A percentile compares a stretch with the other conserved stretches of the same genome.
Conservation (phyloP, 495 filamentous ascomycete genomes). For the Daldinia decipiens region DNA sequence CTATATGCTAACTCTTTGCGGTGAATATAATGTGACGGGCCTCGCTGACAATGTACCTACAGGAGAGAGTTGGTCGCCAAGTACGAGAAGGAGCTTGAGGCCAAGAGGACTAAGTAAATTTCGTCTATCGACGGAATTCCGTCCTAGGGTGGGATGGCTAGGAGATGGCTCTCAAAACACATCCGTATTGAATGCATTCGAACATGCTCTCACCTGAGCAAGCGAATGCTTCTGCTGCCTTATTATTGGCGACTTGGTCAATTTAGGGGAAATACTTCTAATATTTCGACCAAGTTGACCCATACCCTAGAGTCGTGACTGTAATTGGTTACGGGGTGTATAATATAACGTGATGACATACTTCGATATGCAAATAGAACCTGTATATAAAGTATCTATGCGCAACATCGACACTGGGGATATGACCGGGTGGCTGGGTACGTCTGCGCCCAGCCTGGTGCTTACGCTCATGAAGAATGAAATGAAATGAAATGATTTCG, state of each 20-base stretch:
- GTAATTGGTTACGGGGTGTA: slow-evolving; percentile 1
- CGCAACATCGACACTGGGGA: neutral
- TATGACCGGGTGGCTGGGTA: neutral
- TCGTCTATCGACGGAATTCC: neutral
- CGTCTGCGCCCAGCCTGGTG: neutral
- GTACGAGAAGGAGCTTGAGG: slow-evolving; percentile 85
- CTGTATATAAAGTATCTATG: slow-evolving; percentile 21
- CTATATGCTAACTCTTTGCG: neutral
- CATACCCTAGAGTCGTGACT: neutral
- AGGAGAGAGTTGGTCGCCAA: slow-evolving; percentile 90
- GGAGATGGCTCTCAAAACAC: neutral
- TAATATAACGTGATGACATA: slow-evolving; percentile 23
- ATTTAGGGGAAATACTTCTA: neutral
- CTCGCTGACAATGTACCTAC: slow-evolving; percentile 32
- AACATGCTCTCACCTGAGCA: neutral
- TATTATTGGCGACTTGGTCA: neutral
- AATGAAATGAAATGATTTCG: slow-evolving; percentile 5
- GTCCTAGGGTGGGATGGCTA: neutral
- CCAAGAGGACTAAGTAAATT: slow-evolving; percentile 64
- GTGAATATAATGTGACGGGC: slow-evolving; percentile 10
- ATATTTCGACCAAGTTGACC: neutral
- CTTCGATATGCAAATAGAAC: slow-evolving; percentile 9
- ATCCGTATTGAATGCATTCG: neutral
- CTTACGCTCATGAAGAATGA: slow-evolving; percentile 1
- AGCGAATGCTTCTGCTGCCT: neutral